Percentiles rank a stretch among this genome's conserved stretches.
Evolutionary conservation across 208 protist genomes (phyloP).

Genomic region (Trichomonas vaginalis): DNA sequence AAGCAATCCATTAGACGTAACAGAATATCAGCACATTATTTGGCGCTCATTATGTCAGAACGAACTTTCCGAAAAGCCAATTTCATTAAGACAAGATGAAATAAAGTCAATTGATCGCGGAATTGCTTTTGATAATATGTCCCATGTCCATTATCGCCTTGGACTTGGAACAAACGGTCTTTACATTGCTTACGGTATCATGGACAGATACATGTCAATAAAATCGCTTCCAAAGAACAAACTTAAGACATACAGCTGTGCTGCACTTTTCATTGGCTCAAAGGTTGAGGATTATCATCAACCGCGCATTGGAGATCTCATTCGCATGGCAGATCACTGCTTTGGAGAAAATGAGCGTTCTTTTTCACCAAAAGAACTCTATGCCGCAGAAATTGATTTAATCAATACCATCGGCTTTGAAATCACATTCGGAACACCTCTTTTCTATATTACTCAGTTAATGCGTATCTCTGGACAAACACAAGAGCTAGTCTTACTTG

Average conservation of each 20-base stretch:
- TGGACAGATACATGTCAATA: neutral
- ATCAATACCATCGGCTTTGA: neutral
- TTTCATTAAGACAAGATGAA: neutral
- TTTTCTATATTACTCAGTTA: neutral
- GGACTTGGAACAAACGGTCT: neutral
- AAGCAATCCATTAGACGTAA: neutral
- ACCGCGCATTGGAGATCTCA: neutral
- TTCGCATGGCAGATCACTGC: neutral
- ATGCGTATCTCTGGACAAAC: neutral
- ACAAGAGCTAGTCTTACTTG: neutral
- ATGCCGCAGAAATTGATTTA: neutral
- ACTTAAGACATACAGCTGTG: neutral
- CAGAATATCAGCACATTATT: neutral
- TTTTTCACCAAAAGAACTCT: neutral
- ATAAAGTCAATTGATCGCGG: neutral
- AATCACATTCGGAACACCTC: neutral
- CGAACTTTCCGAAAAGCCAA: neutral
- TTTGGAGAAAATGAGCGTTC: neutral
- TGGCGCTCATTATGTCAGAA: neutral
- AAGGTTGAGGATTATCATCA: neutral
- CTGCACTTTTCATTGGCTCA: neutral
- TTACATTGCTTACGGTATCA: neutral
- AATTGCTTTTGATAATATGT: neutral
- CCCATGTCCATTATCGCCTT: neutral
- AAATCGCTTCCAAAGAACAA: neutral